These are phyloP conservation scores for Phytophthora citricola DNA, from an alignment of 352 stramenopile genomes.

Conservation along the genomic window DNA sequence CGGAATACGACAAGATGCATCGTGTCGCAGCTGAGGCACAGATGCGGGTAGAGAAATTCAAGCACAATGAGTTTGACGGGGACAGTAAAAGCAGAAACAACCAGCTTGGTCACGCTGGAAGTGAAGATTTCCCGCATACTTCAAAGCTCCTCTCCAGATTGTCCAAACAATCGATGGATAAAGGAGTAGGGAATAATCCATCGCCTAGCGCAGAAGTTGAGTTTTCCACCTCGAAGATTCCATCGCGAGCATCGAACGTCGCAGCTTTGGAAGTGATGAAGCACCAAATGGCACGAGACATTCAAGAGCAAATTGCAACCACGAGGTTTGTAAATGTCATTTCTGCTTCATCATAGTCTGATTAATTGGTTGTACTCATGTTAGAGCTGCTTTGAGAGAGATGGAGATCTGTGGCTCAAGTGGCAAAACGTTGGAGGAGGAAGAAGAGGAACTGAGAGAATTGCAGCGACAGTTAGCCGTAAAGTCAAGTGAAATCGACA, in stretches of 20 bases:
- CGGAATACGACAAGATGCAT: constrained; percentile 47
- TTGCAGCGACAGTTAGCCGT: constrained; percentile 25
- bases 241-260: constrained; percentile 35
- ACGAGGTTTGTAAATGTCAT: constrained; percentile 47
- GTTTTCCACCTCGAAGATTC: not conserved
- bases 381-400: constrained; percentile 46
- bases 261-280: constrained; percentile 48
- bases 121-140: constrained; percentile 18
- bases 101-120: not conserved
- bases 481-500: constrained; percentile 24
- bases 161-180: constrained; percentile 5
- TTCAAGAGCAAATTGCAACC: constrained; percentile 51
- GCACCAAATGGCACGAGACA: constrained; percentile 41
- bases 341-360: not conserved
- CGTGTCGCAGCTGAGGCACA: constrained; percentile 50
- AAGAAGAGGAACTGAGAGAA: constrained; percentile 37
- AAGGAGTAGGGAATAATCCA: not conserved
- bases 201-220: not conserved
- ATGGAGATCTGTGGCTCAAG: constrained; percentile 38
- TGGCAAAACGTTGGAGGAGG: constrained; percentile 29
- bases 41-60: constrained; percentile 42
- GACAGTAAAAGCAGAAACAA: not conserved
- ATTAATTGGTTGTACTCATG: not conserved
- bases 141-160: constrained; percentile 30
- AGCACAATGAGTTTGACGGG: constrained; percentile 5